Evolutionary conservation across 306 rosid species (phyloP), one percentile per base, ranked within the genome.

Genomic region (Begonia fuchsioides): DNA sequence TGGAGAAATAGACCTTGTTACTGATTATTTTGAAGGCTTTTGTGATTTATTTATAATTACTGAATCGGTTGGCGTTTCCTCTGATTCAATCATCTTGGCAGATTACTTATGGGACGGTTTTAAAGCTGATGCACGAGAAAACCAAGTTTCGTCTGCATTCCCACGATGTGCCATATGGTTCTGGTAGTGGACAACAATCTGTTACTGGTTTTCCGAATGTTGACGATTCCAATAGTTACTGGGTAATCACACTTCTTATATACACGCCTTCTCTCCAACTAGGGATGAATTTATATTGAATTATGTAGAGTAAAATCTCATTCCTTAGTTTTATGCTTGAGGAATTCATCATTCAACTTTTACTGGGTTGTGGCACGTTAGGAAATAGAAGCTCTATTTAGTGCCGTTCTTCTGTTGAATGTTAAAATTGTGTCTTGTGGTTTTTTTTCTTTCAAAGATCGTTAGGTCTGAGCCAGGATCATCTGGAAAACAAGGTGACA

Each of bases 131-230:
- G 99, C 99, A 92, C 38, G 99, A 92, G 80, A 86, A 45, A 65
- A 73, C 93, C 56, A 92, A 82, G 55, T 69, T 71, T 47, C 85
- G 99, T 56, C 63, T 92, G 81, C 99, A 92, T 68, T 92, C 96
- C 14, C 99, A 92, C 44, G 99, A 92, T 19, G 96, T 92, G 40
- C 99, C 99, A 0, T 92, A 92, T 55, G 99, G 99, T 63, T 92
- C 99, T 62, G 99, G 99, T 3, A 92, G 99, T 62, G 99, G 99
- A 12, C 99, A 92, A 57, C 96, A 92, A 66, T 92, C 99, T 0
- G 93, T 92, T 48, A 92, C 99, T 16, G 94, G 99, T 12, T 92
- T 77, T 63, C 94, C 87, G 10, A 67, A 18, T 32, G 88, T 92
- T 13, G 96, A 92, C 12, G 99, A 92, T 77, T 12, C 88, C 54